A percentile compares a stretch with the other conserved stretches of the same genome.
Conservation (phyloP, 495 filamentous ascomycete genomes). For the Aspergillus hancockii region DNA sequence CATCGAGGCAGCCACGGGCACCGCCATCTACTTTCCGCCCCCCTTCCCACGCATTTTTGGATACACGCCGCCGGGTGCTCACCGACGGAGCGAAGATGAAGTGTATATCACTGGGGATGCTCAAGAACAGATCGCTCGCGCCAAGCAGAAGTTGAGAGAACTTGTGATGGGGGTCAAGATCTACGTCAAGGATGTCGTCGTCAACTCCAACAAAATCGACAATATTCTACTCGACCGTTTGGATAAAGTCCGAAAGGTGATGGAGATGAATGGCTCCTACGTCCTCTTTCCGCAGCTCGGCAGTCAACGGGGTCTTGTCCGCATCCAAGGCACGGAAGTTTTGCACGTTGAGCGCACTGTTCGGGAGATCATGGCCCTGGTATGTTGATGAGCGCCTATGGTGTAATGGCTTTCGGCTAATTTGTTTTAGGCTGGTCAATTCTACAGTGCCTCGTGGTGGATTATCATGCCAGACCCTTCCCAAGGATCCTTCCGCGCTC, state of each 20-base stretch:
- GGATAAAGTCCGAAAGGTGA: slow-evolving; percentile 96
- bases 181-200: slow-evolving; percentile 85
- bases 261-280: slow-evolving; percentile 93
- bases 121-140: slow-evolving; percentile 74
- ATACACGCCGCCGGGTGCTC: slow-evolving; percentile 78
- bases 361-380: slow-evolving; percentile 89
- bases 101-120: slow-evolving; percentile 91
- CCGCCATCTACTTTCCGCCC: slow-evolving; percentile 96
- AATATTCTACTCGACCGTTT: slow-evolving; percentile 86
- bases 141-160: slow-evolving; percentile 86
- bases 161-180: slow-evolving; percentile 75
- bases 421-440: slow-evolving; percentile 76
- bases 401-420: slow-evolving; percentile 29
- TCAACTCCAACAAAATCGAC: slow-evolving; percentile 88
- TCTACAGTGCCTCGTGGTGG: slow-evolving; percentile 97
- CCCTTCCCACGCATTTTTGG: slow-evolving; percentile 87
- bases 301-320: slow-evolving; percentile 73
- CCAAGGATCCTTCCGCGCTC: slow-evolving; percentile 60
- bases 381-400: slow-evolving; percentile 39
- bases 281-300: slow-evolving; percentile 86
- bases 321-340: slow-evolving; percentile 89
- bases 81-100: slow-evolving; percentile 79
- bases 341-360: slow-evolving; percentile 92
- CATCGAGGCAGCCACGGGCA: slow-evolving; percentile 90
- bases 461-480: slow-evolving; percentile 74